Base-by-base conservation (phyloP, 176 grass and related monocot species). In the Rhynchospora pubera region DNA sequence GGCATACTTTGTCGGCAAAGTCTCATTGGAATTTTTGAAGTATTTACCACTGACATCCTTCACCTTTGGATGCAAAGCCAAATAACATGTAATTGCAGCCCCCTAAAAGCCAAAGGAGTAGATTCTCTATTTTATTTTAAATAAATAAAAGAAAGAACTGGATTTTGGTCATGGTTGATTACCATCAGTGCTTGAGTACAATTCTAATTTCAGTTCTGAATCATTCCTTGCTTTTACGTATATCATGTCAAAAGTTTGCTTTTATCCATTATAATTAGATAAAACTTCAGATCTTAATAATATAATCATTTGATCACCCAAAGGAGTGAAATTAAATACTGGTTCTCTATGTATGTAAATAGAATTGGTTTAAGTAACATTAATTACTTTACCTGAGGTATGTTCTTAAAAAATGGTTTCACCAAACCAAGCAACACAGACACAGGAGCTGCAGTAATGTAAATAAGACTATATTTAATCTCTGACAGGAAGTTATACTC, bases 71-170 rank as follows among this genome's bases (percentile, higher is more conserved):
- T 93, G 89, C 78, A 99, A 63, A 57, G 92, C 92, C 42, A 99
- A 39, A 73, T 91, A 99, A 73, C 93, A 94, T n/a, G 82, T 99
- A 28, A 92, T 99, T 11, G 92, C 86, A 87, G 96, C 96, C 79
- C 96, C 96, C 89, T 95, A 79, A 39, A 93, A 77, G 44, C 22
- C 28, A 68, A 22, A 65, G 9, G n/a, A 65, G 5, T 61, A 44
- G 2, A 24, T 43, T 28, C 57, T 32, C 28, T 7, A 24, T 13
- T 51, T 62, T 21, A 19, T 46, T 65, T 14, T 39, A 2, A 39
- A 28, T 28, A 28, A 53, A 24, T 57, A 3, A 84, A 55, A 83
- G 51, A 63, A 52, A 45, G 51, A 62, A 2, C 30, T 52, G 21
- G 19, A 24, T 52, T 70, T 75, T 52, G 10, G 47, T 75, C 22